Evolutionary conservation across 371 early-diverging fungal genomes (phyloP), one percentile per base, ranked within the genome.

Genomic region (Dentiscutata heterogama): DNA sequence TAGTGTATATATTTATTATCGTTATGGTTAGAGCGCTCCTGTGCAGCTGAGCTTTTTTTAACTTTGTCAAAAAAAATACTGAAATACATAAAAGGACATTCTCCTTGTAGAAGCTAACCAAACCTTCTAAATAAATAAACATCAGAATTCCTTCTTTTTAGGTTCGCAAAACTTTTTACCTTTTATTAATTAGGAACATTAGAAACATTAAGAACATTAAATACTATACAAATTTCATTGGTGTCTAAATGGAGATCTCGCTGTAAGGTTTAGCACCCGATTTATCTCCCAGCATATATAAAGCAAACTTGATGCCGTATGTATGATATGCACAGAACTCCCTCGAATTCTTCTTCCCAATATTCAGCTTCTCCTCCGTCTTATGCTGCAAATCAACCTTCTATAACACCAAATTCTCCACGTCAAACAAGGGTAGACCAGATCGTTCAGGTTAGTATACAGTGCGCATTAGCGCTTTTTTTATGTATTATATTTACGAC

Each of bases 251-350:
- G 68, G 68, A 67, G 29, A 67, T 42, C 68, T 67, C 42, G 68
- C 68, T 67, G 68, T 67, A 67, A 67, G 68, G 4, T 67, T 67
- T 20, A 29, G 4, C 27, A 18, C 68, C 35, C 29, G 31, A 29
- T 27, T 67, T 20, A 25, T 51, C n/a, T 75, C 58, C 58, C n/a
- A 58, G 56, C 18, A 29, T 58, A 14, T 22, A 56, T 29, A 75
- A 75, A 54, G 60, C 54, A 60, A 61, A 77, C 77, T 77, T 77
- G 77, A 77, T 77, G 77, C 77, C 63, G 77, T 46, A 77, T 77
- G 77, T 54, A 73, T 64, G 64, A 71, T 63, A 61, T 60, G 77
- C 77, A 63, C 50, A 77, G 58, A 77, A 77, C 58, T 63, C 77
- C 77, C 50, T 77, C 77, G 42, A 22, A 29, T 31, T 25, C 77